Base-by-base conservation (phyloP, 352 stramenopile species). In the Phytophthora fragariae region DNA sequence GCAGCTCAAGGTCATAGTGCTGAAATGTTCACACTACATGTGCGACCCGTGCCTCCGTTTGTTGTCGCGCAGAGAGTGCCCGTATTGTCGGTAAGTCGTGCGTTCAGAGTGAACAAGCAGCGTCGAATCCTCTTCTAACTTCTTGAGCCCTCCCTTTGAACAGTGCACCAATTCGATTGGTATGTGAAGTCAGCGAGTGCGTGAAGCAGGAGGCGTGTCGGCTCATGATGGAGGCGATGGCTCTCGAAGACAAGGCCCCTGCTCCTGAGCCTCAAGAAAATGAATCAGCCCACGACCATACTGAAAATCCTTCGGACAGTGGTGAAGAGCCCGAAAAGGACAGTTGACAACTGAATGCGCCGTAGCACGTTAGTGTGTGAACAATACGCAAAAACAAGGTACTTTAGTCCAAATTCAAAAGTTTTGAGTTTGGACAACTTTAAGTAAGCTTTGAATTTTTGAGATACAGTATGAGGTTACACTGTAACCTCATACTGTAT, bases 1-100 rank as follows among this genome's bases (percentile, higher is more conserved):
- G 7, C 12, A 53, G 5, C 46, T 68, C 9, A 61, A 57, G 14
- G 56, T 81, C 17, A 74, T 72, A 60, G 49, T 81, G 14, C 46
- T 81, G 27, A 77, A 81, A 62, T 79, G 75, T 9, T 62, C 59
- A 17, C 75, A 79, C 52, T 81, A 79, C 49, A 65, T 78, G 31
- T 81, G 75, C 54, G 66, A 49, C 11, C 41, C 61, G 15, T 81
- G 75, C 52, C 57, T 81, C 19, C 57, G 24, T n/a, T 57, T 70
- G 29, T 39, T 81, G 17, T 37, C 54, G 21, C 71, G 63, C 53
- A 63, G 50, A 64, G 58, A 73, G 57, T 81, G 75, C 44, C 75
- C 70, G 37, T 81, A 68, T 49, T 81, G 73, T 15, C 60, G 63
- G 62, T 67, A 60, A 35, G 68, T 44, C 54, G 4, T 27, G 11